Conservation (phyloP, 768 basidiomycete genomes). For the Kwoniella mangroviensis region DNA sequence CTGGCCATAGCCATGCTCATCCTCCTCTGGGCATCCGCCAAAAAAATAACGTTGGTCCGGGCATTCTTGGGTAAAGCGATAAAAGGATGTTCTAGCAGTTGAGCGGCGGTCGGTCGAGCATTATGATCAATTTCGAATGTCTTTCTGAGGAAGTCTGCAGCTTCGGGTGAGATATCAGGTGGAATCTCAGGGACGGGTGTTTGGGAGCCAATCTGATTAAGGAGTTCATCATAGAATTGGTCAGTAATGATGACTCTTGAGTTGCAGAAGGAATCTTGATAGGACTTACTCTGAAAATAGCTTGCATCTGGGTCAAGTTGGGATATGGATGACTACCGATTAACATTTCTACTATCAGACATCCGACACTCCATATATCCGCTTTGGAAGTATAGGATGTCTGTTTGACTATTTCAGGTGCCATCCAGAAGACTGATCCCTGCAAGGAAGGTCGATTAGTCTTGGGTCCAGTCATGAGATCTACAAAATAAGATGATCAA, state of each 20-base stretch:
- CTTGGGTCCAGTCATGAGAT: slow-evolving; percentile 63
- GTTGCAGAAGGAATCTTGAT: neutral
- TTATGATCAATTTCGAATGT: slow-evolving; percentile 89
- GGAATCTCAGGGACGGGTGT: slow-evolving; percentile 82
- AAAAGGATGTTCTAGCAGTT: slow-evolving; percentile 77
- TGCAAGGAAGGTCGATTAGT: slow-evolving; percentile 90
- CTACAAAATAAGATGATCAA: slow-evolving; percentile 26
- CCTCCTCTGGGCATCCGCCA: slow-evolving; percentile 33
- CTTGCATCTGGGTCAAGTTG: slow-evolving; percentile 97
- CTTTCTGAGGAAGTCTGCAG: slow-evolving; percentile 79
- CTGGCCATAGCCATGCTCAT: slow-evolving; percentile 38
- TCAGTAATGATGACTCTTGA: neutral
- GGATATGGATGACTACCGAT: slow-evolving; percentile 96
- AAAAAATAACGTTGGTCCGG: slow-evolving; percentile 15
- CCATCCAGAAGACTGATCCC: slow-evolving; percentile 99
- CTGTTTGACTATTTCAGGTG: slow-evolving; percentile 97
- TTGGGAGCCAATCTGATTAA: slow-evolving; percentile 78
- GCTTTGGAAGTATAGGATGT: slow-evolving; percentile 87
- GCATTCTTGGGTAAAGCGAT: slow-evolving; percentile 55
- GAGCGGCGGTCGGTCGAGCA: slow-evolving; percentile 76
- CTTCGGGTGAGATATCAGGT: slow-evolving; percentile 85
- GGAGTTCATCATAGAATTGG: neutral
- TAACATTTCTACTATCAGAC: slow-evolving; percentile 93
- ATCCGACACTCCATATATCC: slow-evolving; percentile 96
- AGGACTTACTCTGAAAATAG: slow-evolving; percentile 83